Percentiles rank a stretch among this genome's conserved stretches.
phyloP scores from a whole-genome alignment of 108 stramenopile genomes.

The Schizochytrium sp. region DNA sequence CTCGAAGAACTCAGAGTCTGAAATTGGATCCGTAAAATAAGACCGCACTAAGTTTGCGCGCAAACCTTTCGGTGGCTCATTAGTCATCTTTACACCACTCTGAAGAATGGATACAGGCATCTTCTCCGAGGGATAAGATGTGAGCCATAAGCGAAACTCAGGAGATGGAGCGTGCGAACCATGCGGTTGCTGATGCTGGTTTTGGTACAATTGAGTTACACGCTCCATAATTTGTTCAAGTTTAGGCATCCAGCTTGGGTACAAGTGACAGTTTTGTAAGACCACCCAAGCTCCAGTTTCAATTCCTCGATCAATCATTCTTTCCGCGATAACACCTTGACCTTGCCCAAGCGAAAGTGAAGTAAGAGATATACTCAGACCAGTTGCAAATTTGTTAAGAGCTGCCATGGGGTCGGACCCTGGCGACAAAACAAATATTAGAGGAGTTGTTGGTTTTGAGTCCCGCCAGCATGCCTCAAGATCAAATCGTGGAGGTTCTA shows the following conservation, averaged over 20 bases:
- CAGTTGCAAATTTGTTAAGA: slow-evolving; percentile 71
- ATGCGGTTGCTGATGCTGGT: not conserved
- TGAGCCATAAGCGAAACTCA: slow-evolving; percentile 80
- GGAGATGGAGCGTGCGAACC: slow-evolving; percentile 65
- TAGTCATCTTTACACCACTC: slow-evolving; percentile 81
- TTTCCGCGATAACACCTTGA: slow-evolving; percentile 72
- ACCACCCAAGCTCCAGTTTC: slow-evolving; percentile 78
- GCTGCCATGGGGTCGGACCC: slow-evolving; percentile 81
- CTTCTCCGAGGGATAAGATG: slow-evolving; percentile 74
- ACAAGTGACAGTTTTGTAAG: slow-evolving; percentile 81
- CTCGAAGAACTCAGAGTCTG: slow-evolving; percentile 67
- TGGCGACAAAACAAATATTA: slow-evolving; percentile 78
- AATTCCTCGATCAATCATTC: slow-evolving; percentile 66
- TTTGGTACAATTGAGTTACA: slow-evolving; percentile 60
- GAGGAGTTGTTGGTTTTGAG: slow-evolving; percentile 71
- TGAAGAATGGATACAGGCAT: slow-evolving; percentile 80
- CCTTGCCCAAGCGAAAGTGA: slow-evolving; percentile 77
- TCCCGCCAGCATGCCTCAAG: slow-evolving; percentile 74
- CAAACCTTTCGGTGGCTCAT: slow-evolving; percentile 81
- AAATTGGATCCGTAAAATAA: slow-evolving; percentile 64
- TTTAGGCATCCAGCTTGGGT: slow-evolving; percentile 79
- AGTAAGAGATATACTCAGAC: slow-evolving; percentile 69
- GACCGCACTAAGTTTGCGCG: slow-evolving; percentile 75
- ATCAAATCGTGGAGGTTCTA: slow-evolving; percentile 77
- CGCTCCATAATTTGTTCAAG: slow-evolving; percentile 78